Conservation (phyloP, 345 rosid species). For the Stellera chamaejasme region DNA sequence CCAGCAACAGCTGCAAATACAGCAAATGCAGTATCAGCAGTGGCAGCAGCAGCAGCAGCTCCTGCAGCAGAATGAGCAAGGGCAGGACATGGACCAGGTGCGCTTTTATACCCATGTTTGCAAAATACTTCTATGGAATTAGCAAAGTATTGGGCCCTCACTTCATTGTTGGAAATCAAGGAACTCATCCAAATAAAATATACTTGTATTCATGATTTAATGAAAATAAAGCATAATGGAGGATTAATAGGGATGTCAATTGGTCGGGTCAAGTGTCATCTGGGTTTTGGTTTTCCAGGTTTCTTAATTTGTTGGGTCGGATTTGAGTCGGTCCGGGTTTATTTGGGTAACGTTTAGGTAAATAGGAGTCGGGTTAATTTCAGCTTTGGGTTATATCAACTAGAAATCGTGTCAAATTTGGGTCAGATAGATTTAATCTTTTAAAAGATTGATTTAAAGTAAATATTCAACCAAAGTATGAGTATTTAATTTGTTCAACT, state of each 20-base stretch:
- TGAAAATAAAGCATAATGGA: not conserved
- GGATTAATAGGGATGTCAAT: not conserved
- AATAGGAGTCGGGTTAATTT: too few relatives aligned
- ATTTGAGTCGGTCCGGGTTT: too few relatives aligned
- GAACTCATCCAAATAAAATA: not conserved
- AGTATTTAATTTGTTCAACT: not conserved
- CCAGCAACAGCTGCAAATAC: constrained; percentile 25
- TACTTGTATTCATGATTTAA: not conserved
- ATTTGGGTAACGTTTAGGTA: too few relatives aligned
- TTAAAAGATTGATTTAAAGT: too few relatives aligned
- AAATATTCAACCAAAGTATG: too few relatives aligned
- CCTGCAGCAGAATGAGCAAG: constrained; percentile 12
- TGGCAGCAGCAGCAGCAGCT: constrained; percentile 13
- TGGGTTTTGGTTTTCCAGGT: too few relatives aligned
- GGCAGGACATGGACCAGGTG: constrained; percentile 23
- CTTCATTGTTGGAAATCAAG: not conserved
- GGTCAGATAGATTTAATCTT: too few relatives aligned
- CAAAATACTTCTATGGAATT: constrained; percentile 20
- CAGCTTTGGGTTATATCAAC: too few relatives aligned
- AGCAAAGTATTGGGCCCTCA: not conserved
- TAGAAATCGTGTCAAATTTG: too few relatives aligned
- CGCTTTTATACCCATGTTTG: constrained; percentile 2
- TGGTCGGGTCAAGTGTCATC: too few relatives aligned
- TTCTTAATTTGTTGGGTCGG: too few relatives aligned
- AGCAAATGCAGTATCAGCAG: constrained; percentile 9